Conservation (phyloP, 1,284 basidiomycete species). For the Ceratobasidium sp. region DNA sequence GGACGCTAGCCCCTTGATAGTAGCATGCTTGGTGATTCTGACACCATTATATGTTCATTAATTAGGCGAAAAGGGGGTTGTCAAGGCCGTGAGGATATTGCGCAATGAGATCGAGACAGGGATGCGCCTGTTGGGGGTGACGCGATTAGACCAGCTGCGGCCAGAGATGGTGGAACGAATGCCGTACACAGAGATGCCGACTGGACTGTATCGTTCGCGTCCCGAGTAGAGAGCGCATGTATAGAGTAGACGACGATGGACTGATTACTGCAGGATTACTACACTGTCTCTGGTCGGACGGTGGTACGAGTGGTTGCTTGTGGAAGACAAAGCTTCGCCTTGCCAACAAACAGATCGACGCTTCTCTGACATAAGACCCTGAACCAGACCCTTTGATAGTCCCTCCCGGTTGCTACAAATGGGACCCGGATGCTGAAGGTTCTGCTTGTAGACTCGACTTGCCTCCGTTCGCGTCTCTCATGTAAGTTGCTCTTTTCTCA, state of each 20-base stretch:
- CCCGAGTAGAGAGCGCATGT: conserved; percentile 3
- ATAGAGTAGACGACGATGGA: conserved; percentile 24
- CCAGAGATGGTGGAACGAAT: conserved; percentile 59
- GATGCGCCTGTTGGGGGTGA: conserved; percentile 62
- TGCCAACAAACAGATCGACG: conserved; percentile 16
- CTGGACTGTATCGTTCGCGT: conserved; percentile 35
- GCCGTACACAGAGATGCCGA: conserved; percentile 30
- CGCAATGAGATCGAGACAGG: conserved; percentile 61
- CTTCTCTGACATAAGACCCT: not conserved
- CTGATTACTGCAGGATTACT: conserved; percentile 13
- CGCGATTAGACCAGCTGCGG: conserved; percentile 57
- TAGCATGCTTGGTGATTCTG: conserved; percentile 13
- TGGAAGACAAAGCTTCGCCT: conserved; percentile 3
- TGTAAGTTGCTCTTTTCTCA: conserved; percentile 19
- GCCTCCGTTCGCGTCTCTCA: conserved; percentile 15
- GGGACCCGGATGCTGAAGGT: not conserved
- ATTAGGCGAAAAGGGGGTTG: conserved; percentile 58
- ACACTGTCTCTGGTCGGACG: no score
- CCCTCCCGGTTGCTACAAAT: conserved; percentile 9
- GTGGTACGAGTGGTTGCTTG: conserved; percentile 23
- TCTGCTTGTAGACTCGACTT: not conserved
- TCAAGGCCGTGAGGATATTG: conserved; percentile 57
- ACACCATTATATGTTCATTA: conserved; percentile 4
- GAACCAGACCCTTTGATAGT: not conserved
- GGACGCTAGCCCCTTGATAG: no score